These are phyloP conservation scores for Botryotinia convoluta DNA, from an alignment of 2,329 filamentous ascomycete species.

Conservation along the genomic window DNA sequence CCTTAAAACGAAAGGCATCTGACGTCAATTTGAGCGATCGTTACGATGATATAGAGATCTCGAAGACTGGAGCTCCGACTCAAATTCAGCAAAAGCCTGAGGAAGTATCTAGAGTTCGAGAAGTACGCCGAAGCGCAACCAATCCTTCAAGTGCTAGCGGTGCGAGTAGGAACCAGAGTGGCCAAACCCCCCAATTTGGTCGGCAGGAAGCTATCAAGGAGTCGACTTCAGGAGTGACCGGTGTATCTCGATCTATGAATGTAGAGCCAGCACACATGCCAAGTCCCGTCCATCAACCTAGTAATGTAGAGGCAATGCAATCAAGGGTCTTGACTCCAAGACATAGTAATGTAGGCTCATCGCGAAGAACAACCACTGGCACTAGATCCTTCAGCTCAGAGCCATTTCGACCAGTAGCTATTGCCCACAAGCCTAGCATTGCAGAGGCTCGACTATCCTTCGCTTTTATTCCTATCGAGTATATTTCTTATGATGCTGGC, in stretches of 20 bases:
- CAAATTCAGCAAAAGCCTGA: not conserved
- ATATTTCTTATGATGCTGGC: slow-evolving; percentile 10
- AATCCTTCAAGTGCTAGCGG: not conserved
- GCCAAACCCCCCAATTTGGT: not conserved
- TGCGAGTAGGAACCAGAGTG: not conserved
- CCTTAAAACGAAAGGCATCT: not conserved
- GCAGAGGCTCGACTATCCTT: not conserved
- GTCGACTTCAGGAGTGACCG: not conserved
- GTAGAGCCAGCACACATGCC: not conserved
- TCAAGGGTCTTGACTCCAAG: not conserved
- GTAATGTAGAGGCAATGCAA: not conserved
- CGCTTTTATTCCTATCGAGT: not conserved
- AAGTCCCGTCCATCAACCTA: not conserved
- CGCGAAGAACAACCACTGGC: not conserved
- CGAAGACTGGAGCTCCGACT: not conserved
- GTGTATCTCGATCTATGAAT: not conserved
- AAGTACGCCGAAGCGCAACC: not conserved
- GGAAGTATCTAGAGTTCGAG: not conserved
- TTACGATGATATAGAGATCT: not conserved
- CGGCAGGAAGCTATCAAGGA: not conserved
- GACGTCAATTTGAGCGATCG: not conserved
- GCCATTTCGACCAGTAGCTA: not conserved
- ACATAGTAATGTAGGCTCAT: too few species aligned
- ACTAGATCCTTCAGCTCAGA: not conserved
- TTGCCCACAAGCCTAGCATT: not conserved